Evolutionary conservation across 768 basidiomycete genomes (phyloP), one percentile per base, ranked within the genome.

Genomic region (Collybia mongolica): DNA sequence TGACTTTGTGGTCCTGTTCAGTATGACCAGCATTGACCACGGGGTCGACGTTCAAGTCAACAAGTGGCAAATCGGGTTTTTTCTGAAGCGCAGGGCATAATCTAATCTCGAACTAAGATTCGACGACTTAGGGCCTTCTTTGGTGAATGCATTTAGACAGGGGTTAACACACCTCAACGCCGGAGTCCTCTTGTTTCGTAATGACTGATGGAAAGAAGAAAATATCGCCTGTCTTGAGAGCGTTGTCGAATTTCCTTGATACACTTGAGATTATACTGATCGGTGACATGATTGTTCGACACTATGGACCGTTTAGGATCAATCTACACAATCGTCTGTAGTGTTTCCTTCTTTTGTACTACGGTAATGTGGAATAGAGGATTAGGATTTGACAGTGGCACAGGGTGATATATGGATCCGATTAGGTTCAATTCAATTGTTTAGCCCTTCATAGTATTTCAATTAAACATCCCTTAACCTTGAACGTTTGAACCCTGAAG

Each of bases 61-160:
- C 74, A 28, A 74, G 74, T 23, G 75, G 74, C n/a, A 72, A 71
- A 22, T 62, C 60, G 2, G 84, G 81, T 65, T 97, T 98, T 59
- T 90, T 79, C 59, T 87, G 84, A 37, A 98, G 71, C 0, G 93
- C 89, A 11, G 92, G 89, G 58, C 93, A 97, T 36, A 90, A 68
- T 53, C 88, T 79, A 50, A 98, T 81, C 68, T 96, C 81, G 65
- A 90, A 97, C 95, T 97, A 60, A 9, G 39, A 39, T 32, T 38
- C 3, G 32, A 9, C 9, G 14, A 32, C 32, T 32, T 32, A 14
- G 32, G 14, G 11, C 32, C 14, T 14, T 32, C 18, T 23, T 14
- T 26, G 15, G 23, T 29, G 20, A 35, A 36, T 43, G 49, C 41
- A 56, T 12, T 18, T 15, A 28, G 42, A 3, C n/a, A 11, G 19